Conservation (phyloP, 1,139 yeast genomes). For the Debaryomyces singareniensis region DNA sequence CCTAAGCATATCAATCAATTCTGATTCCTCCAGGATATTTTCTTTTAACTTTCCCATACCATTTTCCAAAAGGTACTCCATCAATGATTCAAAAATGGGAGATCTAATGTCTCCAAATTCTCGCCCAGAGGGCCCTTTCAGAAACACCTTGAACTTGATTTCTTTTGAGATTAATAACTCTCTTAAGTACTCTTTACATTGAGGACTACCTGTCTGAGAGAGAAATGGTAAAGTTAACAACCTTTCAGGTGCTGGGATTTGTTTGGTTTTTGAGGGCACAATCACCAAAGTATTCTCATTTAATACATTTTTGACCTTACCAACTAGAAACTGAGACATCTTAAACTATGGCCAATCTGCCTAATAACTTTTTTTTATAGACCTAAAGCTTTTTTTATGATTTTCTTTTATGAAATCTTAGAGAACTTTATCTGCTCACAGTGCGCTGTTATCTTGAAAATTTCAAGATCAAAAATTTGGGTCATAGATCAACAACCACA, state of each 20-base stretch:
- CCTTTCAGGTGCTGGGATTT: slow-evolving; percentile 51
- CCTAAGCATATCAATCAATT: slow-evolving; percentile 18
- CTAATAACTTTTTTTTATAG: no score
- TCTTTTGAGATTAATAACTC: slow-evolving; percentile 63
- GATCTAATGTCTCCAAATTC: slow-evolving; percentile 71
- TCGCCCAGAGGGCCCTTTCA: slow-evolving; percentile 45
- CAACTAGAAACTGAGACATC: slow-evolving; percentile 25
- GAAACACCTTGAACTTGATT: slow-evolving; percentile 52
- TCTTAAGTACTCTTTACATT: slow-evolving; percentile 58
- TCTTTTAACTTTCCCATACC: slow-evolving; percentile 65
- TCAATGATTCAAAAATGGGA: slow-evolving; percentile 57
- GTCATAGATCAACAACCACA: no score
- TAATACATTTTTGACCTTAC: slow-evolving; percentile 62
- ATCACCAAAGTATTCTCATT: slow-evolving; percentile 74
- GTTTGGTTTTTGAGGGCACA: slow-evolving; percentile 44
- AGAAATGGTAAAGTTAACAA: slow-evolving; percentile 59
- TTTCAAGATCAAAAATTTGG: no score
- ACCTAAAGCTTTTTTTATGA: no score
- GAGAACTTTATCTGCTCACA: slow-evolving; percentile 1
- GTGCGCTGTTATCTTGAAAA: no score
- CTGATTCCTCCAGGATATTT: slow-evolving; percentile 36
- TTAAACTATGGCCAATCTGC: no score
- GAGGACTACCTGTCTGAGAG: slow-evolving; percentile 44
- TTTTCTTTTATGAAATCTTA: no score
- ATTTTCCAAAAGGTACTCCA: slow-evolving; percentile 48